phyloP scores from a whole-genome alignment of 257 asterid species.

The Solanum ossicruentum region DNA sequence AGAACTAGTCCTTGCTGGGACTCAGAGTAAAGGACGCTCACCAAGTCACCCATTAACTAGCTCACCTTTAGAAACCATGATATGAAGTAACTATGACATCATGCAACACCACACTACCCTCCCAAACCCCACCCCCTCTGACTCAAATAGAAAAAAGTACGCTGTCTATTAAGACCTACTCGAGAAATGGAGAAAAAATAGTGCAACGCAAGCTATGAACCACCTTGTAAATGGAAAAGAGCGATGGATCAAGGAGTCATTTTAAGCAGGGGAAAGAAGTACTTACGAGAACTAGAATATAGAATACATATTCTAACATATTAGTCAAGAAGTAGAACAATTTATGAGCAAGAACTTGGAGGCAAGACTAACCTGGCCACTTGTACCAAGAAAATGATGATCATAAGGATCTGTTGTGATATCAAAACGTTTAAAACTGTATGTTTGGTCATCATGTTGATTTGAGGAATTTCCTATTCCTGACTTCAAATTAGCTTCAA shows the following conservation, averaged over 20 bases:
- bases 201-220: neutral
- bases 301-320: neutral
- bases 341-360: neutral
- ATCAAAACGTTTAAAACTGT: conserved; percentile 75
- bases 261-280: neutral
- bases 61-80: neutral
- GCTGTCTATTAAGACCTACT: neutral
- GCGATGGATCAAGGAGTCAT: neutral
- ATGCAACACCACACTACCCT: neutral
- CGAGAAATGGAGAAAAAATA: neutral
- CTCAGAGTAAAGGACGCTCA: neutral
- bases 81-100: neutral
- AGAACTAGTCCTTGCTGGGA: neutral
- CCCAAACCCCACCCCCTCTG: neutral
- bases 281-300: neutral
- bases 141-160: neutral
- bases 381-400: conserved; percentile 58
- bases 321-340: neutral
- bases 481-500: conserved; percentile 36
- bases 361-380: conserved; percentile 50
- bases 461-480: conserved; percentile 19
- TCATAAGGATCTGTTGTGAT: conserved; percentile 68
- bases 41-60: neutral
- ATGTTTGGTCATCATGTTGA: conserved; percentile 14
- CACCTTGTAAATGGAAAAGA: neutral